phyloP scores from a whole-genome alignment of 805 yeast genomes.

The Wickerhamiella brachini region DNA sequence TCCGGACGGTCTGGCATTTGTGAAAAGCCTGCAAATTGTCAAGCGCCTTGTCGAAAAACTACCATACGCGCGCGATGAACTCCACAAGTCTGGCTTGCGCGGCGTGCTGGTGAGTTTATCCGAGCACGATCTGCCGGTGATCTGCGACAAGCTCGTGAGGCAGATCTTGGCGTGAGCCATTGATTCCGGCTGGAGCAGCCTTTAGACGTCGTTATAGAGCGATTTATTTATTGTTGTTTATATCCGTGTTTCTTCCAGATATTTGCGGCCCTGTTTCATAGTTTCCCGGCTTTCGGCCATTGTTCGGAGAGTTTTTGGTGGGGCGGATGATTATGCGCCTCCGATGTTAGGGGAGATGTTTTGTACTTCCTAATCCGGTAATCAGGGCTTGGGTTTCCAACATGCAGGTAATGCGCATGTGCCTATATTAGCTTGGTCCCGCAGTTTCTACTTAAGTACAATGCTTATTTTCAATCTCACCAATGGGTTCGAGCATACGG shows the following conservation, averaged over 20 bases:
- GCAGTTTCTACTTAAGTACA: not conserved
- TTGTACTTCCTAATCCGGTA: constrained; percentile 1
- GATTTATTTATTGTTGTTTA: not conserved
- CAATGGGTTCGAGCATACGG: not conserved
- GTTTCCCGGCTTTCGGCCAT: too few species aligned
- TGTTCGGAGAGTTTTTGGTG: too few species aligned
- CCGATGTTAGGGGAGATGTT: not conserved
- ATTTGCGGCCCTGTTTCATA: too few species aligned
- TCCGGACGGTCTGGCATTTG: constrained; percentile 7
- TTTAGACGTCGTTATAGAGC: not conserved
- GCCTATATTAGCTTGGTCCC: not conserved
- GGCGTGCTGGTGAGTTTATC: not conserved
- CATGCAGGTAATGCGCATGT: too few species aligned
- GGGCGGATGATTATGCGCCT: too few species aligned
- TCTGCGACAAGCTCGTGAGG: not conserved
- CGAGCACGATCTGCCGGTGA: not conserved
- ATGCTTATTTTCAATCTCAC: not conserved
- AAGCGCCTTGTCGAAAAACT: constrained; percentile 2
- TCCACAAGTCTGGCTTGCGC: not conserved
- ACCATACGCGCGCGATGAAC: not conserved
- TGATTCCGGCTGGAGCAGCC: too few species aligned
- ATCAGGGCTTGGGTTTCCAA: not conserved
- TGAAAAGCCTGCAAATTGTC: constrained; percentile 10
- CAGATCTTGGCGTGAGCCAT: not conserved
- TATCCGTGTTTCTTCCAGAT: too few species aligned